A percentile compares a stretch with the other conserved stretches of the same genome.
phyloP scores from a whole-genome alignment of 345 rosid species.

The Raphanus raphanistrum region DNA sequence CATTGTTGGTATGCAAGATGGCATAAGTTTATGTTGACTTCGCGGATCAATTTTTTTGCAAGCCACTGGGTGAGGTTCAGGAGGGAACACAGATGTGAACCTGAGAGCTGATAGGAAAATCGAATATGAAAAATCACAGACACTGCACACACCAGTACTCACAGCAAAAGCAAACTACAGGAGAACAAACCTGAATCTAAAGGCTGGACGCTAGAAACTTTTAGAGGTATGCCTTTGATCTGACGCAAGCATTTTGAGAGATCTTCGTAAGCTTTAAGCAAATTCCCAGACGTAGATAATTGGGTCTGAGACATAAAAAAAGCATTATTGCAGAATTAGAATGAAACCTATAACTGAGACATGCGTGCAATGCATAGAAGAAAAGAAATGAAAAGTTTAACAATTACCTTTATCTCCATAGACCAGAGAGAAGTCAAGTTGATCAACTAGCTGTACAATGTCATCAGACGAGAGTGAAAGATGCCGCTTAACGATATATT shows the following conservation, averaged over 20 bases:
- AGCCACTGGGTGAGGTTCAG: slow-evolving; percentile 84
- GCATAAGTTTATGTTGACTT: slow-evolving; percentile 40
- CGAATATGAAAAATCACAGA: not conserved
- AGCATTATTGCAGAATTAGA: too few species aligned
- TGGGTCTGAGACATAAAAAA: slow-evolving; percentile 51
- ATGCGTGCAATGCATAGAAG: not conserved
- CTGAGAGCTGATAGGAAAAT: slow-evolving; percentile 67
- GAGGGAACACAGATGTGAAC: slow-evolving; percentile 86
- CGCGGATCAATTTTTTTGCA: slow-evolving; percentile 41
- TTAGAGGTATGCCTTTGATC: slow-evolving; percentile 78
- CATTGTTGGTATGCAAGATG: slow-evolving; percentile 72
- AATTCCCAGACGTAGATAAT: slow-evolving; percentile 57
- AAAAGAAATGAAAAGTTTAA: slow-evolving; percentile 1
- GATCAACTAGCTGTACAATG: slow-evolving; percentile 70
- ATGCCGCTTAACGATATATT: slow-evolving; percentile 62
- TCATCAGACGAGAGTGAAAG: slow-evolving; percentile 56
- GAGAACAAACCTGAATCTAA: slow-evolving; percentile 65
- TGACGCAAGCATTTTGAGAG: slow-evolving; percentile 68
- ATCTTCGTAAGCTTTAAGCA: slow-evolving; percentile 65
- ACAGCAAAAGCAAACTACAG: not conserved
- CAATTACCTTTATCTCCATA: slow-evolving; percentile 65
- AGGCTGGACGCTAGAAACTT: slow-evolving; percentile 78
- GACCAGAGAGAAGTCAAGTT: slow-evolving; percentile 82
- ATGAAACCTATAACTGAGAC: too few species aligned
- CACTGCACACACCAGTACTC: slow-evolving; percentile 8